Evolutionary conservation across 1,139 yeast species (phyloP), one percentile per base, ranked within the genome.

Genomic region (Kurtzmaniella quercitrusa): DNA sequence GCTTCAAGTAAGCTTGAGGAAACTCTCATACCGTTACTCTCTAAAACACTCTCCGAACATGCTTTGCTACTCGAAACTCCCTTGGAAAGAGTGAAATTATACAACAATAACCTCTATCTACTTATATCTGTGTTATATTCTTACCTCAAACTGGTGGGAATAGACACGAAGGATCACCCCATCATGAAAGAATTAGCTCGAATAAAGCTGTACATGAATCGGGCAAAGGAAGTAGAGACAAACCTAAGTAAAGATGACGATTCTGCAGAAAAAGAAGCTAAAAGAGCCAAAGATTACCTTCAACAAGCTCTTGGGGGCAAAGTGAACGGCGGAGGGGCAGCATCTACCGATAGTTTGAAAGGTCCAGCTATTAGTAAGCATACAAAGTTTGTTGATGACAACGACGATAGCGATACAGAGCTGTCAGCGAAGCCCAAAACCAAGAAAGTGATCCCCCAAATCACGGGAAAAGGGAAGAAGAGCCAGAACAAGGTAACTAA

Each of bases 101-200:
- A 68, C 46, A 69, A 71, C 50, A 63, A 65, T 45, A 74, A 68
- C 50, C 59, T 77, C 17, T 78, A 77, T 56, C 65, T 71, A 11
- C 56, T 75, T 40, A 65, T 75, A 15, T 73, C 81, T 0, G 53
- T 73, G 14, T 59, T 77, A 43, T 77, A 66, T 58, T 76, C 89
- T 12, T 81, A 82, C 53, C 62, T 85, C 49, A 84, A 85, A 54
- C 58, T 81, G 1, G 63, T 66, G 14, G 95, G 94, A 0, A 62
- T 73, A 12, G 78, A 82, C 48, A 75, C 85, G 0, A 69, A 70
- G 15, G 61, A 64, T 2, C 88, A 83, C 49, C 81, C 85, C 0
- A 76, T 89, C 5, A 79, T 82, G 82, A 68, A 70, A 21, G 96
- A 90, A 59, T 69, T 90, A 43, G 72, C 70, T 18, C 70, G 95